A percentile compares a stretch with the other conserved stretches of the same genome.
These are phyloP conservation scores for Paecilomyces formosus DNA, from an alignment of 2,329 filamentous ascomycete genomes.

Conservation along the genomic window DNA sequence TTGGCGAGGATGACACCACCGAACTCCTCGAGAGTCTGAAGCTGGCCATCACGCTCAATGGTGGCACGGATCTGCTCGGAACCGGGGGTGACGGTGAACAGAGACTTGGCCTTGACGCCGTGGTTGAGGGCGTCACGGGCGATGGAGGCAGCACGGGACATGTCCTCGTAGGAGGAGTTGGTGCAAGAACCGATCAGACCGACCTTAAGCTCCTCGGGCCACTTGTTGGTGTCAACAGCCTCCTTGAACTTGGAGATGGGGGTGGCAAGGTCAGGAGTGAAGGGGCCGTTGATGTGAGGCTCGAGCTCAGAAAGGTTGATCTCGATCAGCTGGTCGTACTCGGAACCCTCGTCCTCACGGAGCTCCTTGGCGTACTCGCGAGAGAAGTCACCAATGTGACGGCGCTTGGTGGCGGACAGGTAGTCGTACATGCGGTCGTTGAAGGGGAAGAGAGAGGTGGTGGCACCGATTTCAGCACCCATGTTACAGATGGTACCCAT, in stretches of 20 bases:
- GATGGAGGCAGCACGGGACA: slow-evolving; percentile 88
- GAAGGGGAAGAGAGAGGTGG: slow-evolving; percentile 94
- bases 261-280: slow-evolving; percentile 95
- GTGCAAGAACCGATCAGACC: slow-evolving; percentile 98
- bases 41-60: slow-evolving; percentile 81
- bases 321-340: slow-evolving; percentile 95
- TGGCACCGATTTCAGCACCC: slow-evolving; percentile 61
- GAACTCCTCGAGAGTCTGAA: slow-evolving; percentile 92
- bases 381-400: slow-evolving; percentile 83
- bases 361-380: slow-evolving; percentile 79
- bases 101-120: slow-evolving; percentile 84
- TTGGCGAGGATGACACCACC: slow-evolving; percentile 93
- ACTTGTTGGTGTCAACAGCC: slow-evolving; percentile 86
- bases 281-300: slow-evolving; percentile 97
- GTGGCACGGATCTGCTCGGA: slow-evolving; percentile 96
- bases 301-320: slow-evolving; percentile 93
- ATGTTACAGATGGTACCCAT: slow-evolving; percentile 76
- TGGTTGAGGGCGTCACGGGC: slow-evolving; percentile 85
- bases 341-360: slow-evolving; percentile 75
- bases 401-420: slow-evolving; percentile 81
- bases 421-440: slow-evolving; percentile 98
- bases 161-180: slow-evolving; percentile 83
- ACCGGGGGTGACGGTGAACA: slow-evolving; percentile 93
- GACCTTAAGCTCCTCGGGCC: slow-evolving; percentile 95
- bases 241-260: slow-evolving; percentile 97